These are phyloP conservation scores for Zasmidium angulare DNA, from an alignment of 2,329 filamentous ascomycete genomes.

Conservation along the genomic window DNA sequence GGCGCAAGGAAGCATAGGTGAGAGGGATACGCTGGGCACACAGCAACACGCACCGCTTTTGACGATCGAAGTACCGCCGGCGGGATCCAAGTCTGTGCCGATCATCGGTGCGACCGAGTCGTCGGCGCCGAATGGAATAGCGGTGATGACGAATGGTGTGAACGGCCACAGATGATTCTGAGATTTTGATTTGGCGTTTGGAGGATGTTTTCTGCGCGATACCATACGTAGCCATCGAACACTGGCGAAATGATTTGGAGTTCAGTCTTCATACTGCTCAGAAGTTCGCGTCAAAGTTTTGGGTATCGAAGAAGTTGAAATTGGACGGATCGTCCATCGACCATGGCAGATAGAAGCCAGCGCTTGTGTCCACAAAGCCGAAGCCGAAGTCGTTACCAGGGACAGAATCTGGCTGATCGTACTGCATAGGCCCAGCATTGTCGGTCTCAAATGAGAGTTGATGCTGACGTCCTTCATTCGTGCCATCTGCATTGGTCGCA, in stretches of 20 bases:
- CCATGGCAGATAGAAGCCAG: background rate
- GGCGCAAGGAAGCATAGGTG: conserved; percentile 1
- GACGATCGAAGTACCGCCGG: background rate
- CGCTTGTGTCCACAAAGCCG: background rate
- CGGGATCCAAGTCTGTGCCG: background rate
- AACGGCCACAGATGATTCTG: background rate
- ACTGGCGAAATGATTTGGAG: too few relatives aligned
- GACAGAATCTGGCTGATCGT: background rate
- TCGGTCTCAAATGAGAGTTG: background rate
- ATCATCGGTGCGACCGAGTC: background rate
- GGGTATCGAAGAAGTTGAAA: background rate
- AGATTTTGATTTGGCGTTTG: too few relatives aligned
- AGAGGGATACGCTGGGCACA: conserved; percentile 1
- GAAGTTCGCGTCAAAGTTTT: too few relatives aligned
- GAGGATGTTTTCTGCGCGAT: too few relatives aligned
- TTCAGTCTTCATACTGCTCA: too few relatives aligned
- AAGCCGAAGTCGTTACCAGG: background rate
- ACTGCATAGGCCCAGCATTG: background rate
- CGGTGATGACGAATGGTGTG: background rate
- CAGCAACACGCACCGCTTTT: conserved; percentile 4
- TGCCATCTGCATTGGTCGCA: too few relatives aligned
- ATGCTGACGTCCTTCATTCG: background rate
- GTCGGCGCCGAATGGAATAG: background rate
- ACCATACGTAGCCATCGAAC: too few relatives aligned
- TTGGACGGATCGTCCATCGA: background rate